Evolutionary conservation across 1,139 yeast genomes (phyloP), one percentile per base, ranked within the genome.

Genomic region (Nakaseomyces nivariensis): DNA sequence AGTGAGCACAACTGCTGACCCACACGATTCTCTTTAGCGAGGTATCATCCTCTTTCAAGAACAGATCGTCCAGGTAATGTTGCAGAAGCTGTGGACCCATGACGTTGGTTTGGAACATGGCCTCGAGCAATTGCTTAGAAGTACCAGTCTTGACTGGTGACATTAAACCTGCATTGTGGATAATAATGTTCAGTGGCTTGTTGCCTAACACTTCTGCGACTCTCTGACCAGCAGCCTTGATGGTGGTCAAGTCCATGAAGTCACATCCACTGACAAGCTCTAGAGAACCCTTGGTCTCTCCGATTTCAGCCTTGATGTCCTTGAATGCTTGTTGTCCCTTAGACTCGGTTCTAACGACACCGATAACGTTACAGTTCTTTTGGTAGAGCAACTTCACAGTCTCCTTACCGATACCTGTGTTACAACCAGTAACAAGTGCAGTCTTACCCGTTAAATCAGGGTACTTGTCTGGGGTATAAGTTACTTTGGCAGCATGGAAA

Each of bases 81-180:
- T 76, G 76, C 24, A 79, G 60, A 45, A 77, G 61, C 51, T 73
- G 77, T 22, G 75, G 78, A 3, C 77, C 82, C 47, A 78, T 54
- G 5, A 65, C 75, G 56, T 79, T 78, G 24, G 75, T 70, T 9
- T 79, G 81, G 49, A 76, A 67, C 58, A 73, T 76, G 36, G 70
- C 59, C 49, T 77, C 79, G 52, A 65, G 66, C 1, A 77, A 79
- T 57, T 73, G 77, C 7, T 56, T 58, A 4, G 63, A 53, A 6
- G 77, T 68, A 17, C 59, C 55, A 1, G 70, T 55, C 10, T 59
- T 58, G 9, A 71, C 69, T 1, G 77, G 73, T 17, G 65, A 61
- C 74, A 73, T 75, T 13, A 77, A 69, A 43, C 82, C 80, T 0
- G 81, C 81, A 62, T 77, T 76, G 56, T 76, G 75, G 46, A 77